Evolutionary conservation across 1,139 yeast genomes (phyloP).

Genomic region (Sugiyamaella pinicola): DNA sequence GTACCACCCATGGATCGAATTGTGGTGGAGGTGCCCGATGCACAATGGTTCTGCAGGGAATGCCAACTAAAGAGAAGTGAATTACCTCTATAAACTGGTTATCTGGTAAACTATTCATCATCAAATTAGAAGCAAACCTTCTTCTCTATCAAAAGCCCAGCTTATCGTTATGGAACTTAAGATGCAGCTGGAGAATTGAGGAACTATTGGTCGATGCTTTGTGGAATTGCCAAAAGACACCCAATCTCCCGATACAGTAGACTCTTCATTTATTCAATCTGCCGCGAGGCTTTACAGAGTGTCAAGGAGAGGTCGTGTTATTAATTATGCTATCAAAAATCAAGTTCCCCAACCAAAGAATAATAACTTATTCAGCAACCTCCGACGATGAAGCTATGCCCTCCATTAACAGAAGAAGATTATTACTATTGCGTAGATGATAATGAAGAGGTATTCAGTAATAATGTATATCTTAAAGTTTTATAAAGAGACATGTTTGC

Average conservation of each 20-base stretch:
- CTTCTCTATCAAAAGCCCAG: conserved; percentile 46
- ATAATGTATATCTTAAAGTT: conserved; percentile 30
- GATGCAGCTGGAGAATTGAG: conserved; percentile 44
- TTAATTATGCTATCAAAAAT: too few relatives aligned
- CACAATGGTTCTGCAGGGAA: conserved; percentile 48
- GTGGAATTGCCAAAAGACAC: conserved; percentile 39
- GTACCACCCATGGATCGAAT: conserved; percentile 47
- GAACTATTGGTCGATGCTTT: conserved; percentile 43
- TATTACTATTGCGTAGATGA: conserved; percentile 40
- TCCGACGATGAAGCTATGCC: conserved; percentile 43
- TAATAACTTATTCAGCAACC: conserved; percentile 37
- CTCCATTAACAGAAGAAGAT: conserved; percentile 41
- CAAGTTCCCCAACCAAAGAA: too few relatives aligned
- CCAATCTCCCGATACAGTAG: conserved; percentile 37
- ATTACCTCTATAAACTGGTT: conserved; percentile 44
- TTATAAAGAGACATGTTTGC: conserved; percentile 28
- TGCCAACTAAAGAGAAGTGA: conserved; percentile 45
- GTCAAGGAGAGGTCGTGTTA: conserved; percentile 41
- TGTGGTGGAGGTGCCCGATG: conserved; percentile 49
- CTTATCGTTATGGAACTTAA: conserved; percentile 45
- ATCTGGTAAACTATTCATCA: conserved; percentile 32
- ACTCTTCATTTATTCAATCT: conserved; percentile 42
- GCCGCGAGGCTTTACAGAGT: conserved; percentile 45
- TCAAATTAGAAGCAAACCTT: conserved; percentile 40
- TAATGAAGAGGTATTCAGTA: conserved; percentile 41